Evolutionary conservation across 768 basidiomycete genomes (phyloP).

Genomic region (Leucocoprinus leucothites): DNA sequence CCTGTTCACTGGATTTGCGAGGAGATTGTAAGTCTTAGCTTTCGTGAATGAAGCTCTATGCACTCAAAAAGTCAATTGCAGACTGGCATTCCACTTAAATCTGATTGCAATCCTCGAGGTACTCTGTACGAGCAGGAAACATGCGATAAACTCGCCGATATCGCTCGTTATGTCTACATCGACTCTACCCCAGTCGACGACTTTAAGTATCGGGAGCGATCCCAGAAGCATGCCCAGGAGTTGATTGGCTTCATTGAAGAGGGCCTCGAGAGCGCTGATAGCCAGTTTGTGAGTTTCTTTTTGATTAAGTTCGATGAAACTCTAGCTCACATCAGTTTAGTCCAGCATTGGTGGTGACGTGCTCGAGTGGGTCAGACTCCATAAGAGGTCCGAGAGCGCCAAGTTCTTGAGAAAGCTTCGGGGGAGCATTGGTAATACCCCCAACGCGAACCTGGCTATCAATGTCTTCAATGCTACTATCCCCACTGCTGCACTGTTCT

Average conservation of each 20-base stretch:
- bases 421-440: slow-evolving; percentile 15
- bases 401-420: slow-evolving; percentile 30
- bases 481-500: slow-evolving; percentile 54
- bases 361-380: not conserved
- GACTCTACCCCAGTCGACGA: slow-evolving; percentile 43
- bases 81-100: slow-evolving; percentile 45
- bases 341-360: not conserved
- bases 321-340: slow-evolving; percentile 13
- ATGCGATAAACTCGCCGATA: slow-evolving; percentile 40
- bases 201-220: slow-evolving; percentile 43
- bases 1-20: slow-evolving; percentile 61
- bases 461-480: slow-evolving; percentile 51
- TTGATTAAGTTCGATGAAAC: slow-evolving; percentile 13
- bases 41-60: not conserved
- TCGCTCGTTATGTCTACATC: slow-evolving; percentile 48
- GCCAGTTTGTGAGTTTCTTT: slow-evolving; percentile 14
- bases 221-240: slow-evolving; percentile 27
- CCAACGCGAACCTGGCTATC: slow-evolving; percentile 37
- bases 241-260: slow-evolving; percentile 27
- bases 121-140: slow-evolving; percentile 36
- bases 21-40: slow-evolving; percentile 43
- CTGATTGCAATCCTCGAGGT: slow-evolving; percentile 25
- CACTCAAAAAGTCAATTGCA: slow-evolving; percentile 19
- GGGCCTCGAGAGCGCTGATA: slow-evolving; percentile 26
- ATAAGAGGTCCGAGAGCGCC: slow-evolving; percentile 17